Evolutionary conservation across 257 asterid genomes (phyloP), one percentile per base, ranked within the genome.

Genomic region (Cruciata laevipes): DNA sequence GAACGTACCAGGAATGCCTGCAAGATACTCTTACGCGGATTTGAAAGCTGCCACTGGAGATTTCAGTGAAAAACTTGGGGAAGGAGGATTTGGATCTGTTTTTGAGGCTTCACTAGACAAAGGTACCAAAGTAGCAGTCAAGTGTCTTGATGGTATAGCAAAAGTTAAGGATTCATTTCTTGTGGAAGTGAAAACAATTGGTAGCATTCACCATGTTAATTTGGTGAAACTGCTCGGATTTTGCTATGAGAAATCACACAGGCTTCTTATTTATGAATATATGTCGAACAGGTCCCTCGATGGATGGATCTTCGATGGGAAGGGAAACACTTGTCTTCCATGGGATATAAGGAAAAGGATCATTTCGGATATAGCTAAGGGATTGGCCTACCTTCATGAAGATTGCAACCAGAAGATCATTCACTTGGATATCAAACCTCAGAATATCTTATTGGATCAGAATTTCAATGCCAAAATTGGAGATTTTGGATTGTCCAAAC

Each of bases 151-250:
- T 53, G 78, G 78, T 52, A 31, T 77, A 49, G 71, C 76, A 4
- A 72, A 60, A 66, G 75, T 66, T 16, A 78, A 67, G 61, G 71
- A 67, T 25, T 69, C 70, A 42, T 77, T 77, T 61, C 61, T 77
- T 4, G 73, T 76, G 8, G 82, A 77, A 75, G 82, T 77, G 67
- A 73, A 74, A 70, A 69, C 73, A 2, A 78, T 74, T 27, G 82
- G 79, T 33, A 74, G 63, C 51, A 68, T 70, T 49, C 78, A 78
- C 61, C 82, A 78, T 74, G 66, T 78, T 51, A 78, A 73, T 61
- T 21, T 78, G 66, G 82, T 74, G n/a, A 71, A 40, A 58, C 58
- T 52, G 58, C 16, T 73, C n/a, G 81, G 77, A 7, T 73, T 44
- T 13, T 77, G 72, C 38, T 61, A 56, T 33, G 73, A 74, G 21